Evolutionary conservation across 2,329 filamentous ascomycete genomes (phyloP).

Genomic region (Aspergillus tubingensis): DNA sequence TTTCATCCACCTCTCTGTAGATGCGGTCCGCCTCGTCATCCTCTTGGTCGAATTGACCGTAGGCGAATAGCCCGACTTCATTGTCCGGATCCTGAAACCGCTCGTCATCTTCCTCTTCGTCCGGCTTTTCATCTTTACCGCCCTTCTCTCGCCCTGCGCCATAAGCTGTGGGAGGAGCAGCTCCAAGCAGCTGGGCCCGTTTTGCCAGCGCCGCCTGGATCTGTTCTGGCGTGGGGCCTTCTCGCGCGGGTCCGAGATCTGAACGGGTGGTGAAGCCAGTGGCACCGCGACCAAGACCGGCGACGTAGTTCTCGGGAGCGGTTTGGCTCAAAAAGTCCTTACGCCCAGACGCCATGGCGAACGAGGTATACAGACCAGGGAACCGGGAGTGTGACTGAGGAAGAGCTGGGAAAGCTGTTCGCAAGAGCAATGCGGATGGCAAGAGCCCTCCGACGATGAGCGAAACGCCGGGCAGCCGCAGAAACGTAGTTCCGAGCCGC

Average conservation of each 20-base stretch:
- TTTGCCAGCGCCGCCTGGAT: conserved; percentile 98
- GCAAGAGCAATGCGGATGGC: neutral
- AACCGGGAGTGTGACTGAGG: neutral
- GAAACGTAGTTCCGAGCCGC: conserved; percentile 22
- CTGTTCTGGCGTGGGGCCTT: conserved; percentile 95
- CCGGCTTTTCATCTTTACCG: conserved; percentile 62
- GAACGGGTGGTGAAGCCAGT: conserved; percentile 98
- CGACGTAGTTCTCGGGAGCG: conserved; percentile 85
- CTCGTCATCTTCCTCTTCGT: conserved; percentile 73
- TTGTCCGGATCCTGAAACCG: conserved; percentile 96
- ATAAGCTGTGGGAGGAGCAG: conserved; percentile 70
- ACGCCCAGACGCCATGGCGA: conserved; percentile 59
- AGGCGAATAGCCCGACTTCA: conserved; percentile 91
- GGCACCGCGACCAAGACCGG: conserved; percentile 93
- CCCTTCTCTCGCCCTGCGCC: conserved; percentile 72
- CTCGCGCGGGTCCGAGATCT: conserved; percentile 89
- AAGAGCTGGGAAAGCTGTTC: neutral
- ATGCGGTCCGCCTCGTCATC: conserved; percentile 97
- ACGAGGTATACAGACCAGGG: conserved; percentile 3
- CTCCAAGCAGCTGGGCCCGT: conserved; percentile 78
- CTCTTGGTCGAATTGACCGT: conserved; percentile 93
- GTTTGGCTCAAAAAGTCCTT: conserved; percentile 89
- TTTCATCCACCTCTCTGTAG: conserved; percentile 93
- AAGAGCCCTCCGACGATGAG: conserved; percentile 3
- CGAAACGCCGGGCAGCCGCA: conserved; percentile 12